Conservation (phyloP, 2,329 filamentous ascomycete species). For the Cladosporium sp. region DNA sequence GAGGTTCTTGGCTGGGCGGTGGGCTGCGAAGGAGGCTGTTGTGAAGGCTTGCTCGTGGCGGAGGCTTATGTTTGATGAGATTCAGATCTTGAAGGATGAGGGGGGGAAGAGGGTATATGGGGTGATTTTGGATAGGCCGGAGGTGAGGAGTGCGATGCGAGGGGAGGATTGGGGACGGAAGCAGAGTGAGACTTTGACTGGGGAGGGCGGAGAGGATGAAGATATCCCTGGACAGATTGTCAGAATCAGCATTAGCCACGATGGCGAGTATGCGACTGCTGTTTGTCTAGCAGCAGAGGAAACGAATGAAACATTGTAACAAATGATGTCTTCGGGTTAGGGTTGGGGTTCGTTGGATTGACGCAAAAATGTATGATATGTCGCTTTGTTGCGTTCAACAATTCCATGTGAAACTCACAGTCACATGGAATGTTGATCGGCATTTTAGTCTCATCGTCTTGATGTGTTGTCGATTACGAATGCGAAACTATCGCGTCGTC, state of each 20-base stretch:
- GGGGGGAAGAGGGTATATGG: slow-evolving; percentile 64
- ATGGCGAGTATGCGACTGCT: slow-evolving; percentile 77
- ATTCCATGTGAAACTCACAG: neutral
- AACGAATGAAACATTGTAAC: neutral
- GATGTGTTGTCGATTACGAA: neutral
- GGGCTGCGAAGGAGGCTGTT: slow-evolving; percentile 55
- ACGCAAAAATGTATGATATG: neutral
- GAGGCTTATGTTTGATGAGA: slow-evolving; percentile 41
- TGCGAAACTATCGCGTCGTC: neutral
- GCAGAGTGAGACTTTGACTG: neutral
- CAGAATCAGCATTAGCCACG: slow-evolving; percentile 81
- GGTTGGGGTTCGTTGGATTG: neutral
- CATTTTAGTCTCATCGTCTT: neutral
- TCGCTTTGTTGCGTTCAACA: neutral
- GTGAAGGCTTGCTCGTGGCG: slow-evolving; percentile 45
- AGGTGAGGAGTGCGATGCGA: slow-evolving; percentile 6
- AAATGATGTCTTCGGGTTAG: neutral
- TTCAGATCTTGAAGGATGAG: slow-evolving; percentile 28
- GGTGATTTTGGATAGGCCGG: slow-evolving; percentile 55
- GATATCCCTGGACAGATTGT: slow-evolving; percentile 56
- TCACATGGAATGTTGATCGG: neutral
- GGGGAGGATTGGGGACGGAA: neutral
- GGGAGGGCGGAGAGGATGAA: neutral
- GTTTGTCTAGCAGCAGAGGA: slow-evolving; percentile 59
- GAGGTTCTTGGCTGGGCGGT: slow-evolving; percentile 28